Conservation (phyloP, 768 basidiomycete genomes). For the Pisolithus tinctorius region DNA sequence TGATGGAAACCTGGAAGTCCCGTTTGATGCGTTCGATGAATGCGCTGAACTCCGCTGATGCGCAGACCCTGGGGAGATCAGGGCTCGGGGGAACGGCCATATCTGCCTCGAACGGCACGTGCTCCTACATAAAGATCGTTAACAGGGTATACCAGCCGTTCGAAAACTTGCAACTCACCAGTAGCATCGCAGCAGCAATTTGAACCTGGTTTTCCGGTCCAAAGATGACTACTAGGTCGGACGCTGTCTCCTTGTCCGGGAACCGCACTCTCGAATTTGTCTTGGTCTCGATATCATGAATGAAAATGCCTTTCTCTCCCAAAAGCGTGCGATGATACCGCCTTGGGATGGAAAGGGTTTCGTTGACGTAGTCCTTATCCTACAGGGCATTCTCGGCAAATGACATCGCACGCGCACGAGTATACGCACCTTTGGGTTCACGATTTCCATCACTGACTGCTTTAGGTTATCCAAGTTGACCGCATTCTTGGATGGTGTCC, state of each 20-base stretch:
- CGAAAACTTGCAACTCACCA: slow-evolving; percentile 44
- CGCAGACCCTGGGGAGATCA: slow-evolving; percentile 70
- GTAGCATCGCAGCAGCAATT: slow-evolving; percentile 91
- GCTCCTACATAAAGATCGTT: slow-evolving; percentile 52
- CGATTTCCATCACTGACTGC: slow-evolving; percentile 95
- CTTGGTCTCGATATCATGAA: slow-evolving; percentile 94
- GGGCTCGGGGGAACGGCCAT: slow-evolving; percentile 82
- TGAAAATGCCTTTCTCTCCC: slow-evolving; percentile 95
- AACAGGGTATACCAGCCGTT: background rate
- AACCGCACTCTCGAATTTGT: slow-evolving; percentile 91
- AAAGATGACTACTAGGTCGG: slow-evolving; percentile 92
- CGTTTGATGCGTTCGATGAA: slow-evolving; percentile 89
- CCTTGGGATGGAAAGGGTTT: slow-evolving; percentile 88
- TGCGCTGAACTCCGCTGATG: slow-evolving; percentile 76
- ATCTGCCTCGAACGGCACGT: slow-evolving; percentile 94
- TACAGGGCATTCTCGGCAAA: slow-evolving; percentile 23
- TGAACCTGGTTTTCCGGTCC: slow-evolving; percentile 96
- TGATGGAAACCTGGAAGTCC: slow-evolving; percentile 87
- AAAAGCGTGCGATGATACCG: slow-evolving; percentile 92
- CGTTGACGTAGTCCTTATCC: slow-evolving; percentile 97
- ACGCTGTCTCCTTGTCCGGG: slow-evolving; percentile 91
- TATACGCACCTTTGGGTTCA: slow-evolving; percentile 79
- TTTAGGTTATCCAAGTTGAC: slow-evolving; percentile 92
- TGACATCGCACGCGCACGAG: background rate
- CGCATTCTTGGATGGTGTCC: slow-evolving; percentile 96